Base-by-base conservation (phyloP, 2,329 filamentous ascomycete species). In the Gaeumannomyces sp. region DNA sequence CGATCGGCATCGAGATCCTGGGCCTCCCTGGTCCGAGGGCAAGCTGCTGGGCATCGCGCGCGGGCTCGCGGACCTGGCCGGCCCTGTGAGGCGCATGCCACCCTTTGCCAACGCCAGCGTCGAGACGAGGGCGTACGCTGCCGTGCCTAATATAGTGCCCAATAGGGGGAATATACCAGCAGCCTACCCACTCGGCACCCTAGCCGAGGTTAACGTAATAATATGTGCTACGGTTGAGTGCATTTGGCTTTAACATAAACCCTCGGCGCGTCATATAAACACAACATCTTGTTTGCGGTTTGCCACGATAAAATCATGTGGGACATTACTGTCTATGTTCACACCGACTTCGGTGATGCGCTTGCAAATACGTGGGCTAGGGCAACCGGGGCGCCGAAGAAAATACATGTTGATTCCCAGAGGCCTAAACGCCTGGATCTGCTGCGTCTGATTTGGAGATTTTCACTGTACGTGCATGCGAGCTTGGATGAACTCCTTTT, bases 1-100 rank as follows among this genome's bases (percentile, higher is more conserved):
- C 87, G 0, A 80, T 89, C 56, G 87, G 87, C 0, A 82, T 89
- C 79, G 87, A 89, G 74, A 82, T 89, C 28, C 70, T 89, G 65
- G 85, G 87, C 0, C 69, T 76, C 66, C 80, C 5, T 88, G 83
- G 78, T 78, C 73, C 2, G 87, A 89, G 69, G 76, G 28, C 38
- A 45, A 53, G 53, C 31, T 72, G 64, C 61, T 72, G 53, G 68
- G 66, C 19, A 71, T 72, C 22, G 70, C 70, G n/a, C 38, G 38
- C 45, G 64, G 62, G 3, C 64, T 71, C n/a, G 61, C 59, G 19
- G 66, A 68, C 57, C 53, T 68, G 14, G 27, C 61, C 25, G 61
- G 28, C 19, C 59, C 64, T 29, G 65, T 66, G 1, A 66, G 71
- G 66, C 65, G 56, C 66, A 68, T 70, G 67, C 70, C 70, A 28